Conservation (phyloP, 208 protist genomes). For the Acanthamoeba sp. region DNA sequence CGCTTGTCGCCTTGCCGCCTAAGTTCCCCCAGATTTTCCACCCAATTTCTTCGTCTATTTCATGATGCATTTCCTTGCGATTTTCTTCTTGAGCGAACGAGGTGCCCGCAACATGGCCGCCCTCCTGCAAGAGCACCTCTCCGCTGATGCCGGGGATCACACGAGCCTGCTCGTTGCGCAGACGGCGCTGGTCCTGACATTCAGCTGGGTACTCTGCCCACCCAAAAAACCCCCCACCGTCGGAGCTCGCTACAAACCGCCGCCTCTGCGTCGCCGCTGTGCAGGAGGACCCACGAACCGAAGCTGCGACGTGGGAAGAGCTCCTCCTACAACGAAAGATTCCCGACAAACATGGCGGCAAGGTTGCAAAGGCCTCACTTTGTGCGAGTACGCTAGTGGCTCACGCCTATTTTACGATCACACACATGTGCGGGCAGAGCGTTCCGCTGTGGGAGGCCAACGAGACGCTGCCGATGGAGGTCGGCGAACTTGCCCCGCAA, state of each 20-base stretch:
- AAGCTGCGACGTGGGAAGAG: constrained; percentile 22
- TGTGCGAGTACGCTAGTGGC: not conserved
- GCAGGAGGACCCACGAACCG: constrained; percentile 26
- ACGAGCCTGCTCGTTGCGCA: constrained; percentile 46
- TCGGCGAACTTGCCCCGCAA: constrained; percentile 18
- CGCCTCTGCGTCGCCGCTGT: not conserved
- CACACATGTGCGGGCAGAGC: not conserved
- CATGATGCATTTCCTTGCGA: too few species aligned
- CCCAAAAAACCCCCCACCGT: too few species aligned
- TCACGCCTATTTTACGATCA: not conserved
- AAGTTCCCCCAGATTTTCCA: too few species aligned
- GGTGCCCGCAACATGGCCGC: too few species aligned
- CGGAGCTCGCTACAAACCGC: too few species aligned
- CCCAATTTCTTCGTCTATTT: too few species aligned
- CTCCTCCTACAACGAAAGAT: constrained; percentile 32
- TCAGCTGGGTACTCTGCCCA: not conserved
- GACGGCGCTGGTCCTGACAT: constrained; percentile 32
- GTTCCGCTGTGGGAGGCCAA: constrained; percentile 30
- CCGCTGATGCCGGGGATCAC: not conserved
- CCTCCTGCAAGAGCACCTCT: not conserved
- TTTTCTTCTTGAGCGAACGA: too few species aligned
- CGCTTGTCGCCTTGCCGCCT: too few species aligned
- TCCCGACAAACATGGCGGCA: not conserved
- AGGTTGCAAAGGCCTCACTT: not conserved
- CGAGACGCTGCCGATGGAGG: constrained; percentile 43